Evolutionary conservation across 1,284 basidiomycete genomes (phyloP), one percentile per base, ranked within the genome.

Genomic region (Tilletiaria anomala): DNA sequence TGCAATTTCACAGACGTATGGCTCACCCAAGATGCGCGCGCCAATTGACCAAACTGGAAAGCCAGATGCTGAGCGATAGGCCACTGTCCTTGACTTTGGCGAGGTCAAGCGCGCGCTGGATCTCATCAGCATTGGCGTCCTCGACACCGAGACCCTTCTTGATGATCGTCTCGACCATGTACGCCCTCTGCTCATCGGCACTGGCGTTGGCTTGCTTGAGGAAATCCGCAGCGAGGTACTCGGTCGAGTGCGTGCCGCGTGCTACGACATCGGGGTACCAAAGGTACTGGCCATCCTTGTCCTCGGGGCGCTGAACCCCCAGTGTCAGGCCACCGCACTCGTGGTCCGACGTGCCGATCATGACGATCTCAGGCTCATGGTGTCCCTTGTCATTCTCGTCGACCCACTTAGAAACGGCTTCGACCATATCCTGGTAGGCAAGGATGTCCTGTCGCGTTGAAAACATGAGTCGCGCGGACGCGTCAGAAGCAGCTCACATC

Each of bases 391-490:
- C 32, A 49, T 45, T 55, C 37, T 32, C 47, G 43, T 49, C 49
- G 10, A 57, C 53, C 62, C 49, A 65, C 18, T 51, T 23, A 17
- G 40, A 35, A 2, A 61, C 58, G 2, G 51, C 54, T 26, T 52
- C 36, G 11, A 56, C 46, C 40, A 53, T 45, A 40, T 58, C 48
- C 40, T 61, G 44, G 47, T 58, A 63, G 10, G 56, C 58, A 2
- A 65, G 45, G 42, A 65, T 65, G 19, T 66, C 63, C 42, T n/a
- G n/a, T n/a, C n/a, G n/a, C n/a, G n/a, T n/a, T n/a, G n/a, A 65
- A 53, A 11, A 61, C 41, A n/a, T n/a, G n/a, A n/a, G n/a, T n/a
- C n/a, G n/a, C n/a, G n/a, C n/a, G n/a, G n/a, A n/a, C n/a, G n/a
- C n/a, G n/a, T n/a, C n/a, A n/a, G n/a, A n/a, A n/a, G n/a, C n/a